Evolutionary conservation across 73 alveolate species (phyloP).

Genomic region (Blepharisma stoltei): DNA sequence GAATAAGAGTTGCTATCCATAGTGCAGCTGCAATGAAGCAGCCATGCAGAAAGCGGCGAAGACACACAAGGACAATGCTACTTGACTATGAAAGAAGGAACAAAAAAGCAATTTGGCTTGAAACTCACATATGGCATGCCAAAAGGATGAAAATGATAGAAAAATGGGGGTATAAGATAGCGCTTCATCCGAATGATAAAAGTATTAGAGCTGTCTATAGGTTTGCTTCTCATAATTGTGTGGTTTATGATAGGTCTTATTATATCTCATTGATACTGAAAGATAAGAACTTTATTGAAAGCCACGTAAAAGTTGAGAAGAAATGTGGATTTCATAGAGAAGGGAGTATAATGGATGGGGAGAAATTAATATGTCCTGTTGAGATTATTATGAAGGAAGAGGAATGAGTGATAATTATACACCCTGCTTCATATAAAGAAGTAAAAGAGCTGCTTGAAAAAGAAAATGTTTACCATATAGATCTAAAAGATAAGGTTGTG

Average conservation of each 20-base stretch:
- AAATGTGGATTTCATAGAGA: constrained; percentile 1
- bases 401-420: not conserved
- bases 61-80: constrained; percentile 67
- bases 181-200: constrained; percentile 82
- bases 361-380: constrained; percentile 22
- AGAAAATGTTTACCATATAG: not conserved
- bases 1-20: constrained; percentile 56
- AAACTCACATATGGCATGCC: constrained; percentile 95
- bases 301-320: constrained; percentile 30
- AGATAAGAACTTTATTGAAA: constrained; percentile 25
- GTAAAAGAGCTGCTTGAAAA: not conserved
- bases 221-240: constrained; percentile 66
- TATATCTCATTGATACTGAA: constrained; percentile 34
- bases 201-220: constrained; percentile 83
- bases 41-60: constrained; percentile 80
- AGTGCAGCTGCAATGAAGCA: constrained; percentile 60
- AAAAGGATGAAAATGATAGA: constrained; percentile 93
- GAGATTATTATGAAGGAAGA: not conserved
- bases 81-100: constrained; percentile 69
- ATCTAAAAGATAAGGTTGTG: not conserved
- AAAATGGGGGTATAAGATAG: constrained; percentile 80
- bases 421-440: constrained; percentile 24
- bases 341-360: constrained; percentile 26
- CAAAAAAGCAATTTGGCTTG: constrained; percentile 82
- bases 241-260: constrained; percentile 73